Evolutionary conservation across 768 basidiomycete genomes (phyloP).

Genomic region (Macrolepiota dolichaula): DNA sequence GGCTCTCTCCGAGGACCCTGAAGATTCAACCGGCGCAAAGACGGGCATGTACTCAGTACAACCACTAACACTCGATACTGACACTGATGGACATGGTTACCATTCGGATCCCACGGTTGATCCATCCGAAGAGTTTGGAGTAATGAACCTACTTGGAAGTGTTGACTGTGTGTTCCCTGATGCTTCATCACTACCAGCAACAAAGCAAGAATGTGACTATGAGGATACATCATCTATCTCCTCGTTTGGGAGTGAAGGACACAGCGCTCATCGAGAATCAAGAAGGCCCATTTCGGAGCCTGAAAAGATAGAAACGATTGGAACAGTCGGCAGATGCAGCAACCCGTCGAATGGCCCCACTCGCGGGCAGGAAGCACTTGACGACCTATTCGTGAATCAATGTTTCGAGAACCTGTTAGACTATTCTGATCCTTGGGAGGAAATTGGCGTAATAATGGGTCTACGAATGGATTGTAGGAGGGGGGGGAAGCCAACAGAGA

Average conservation of each 20-base stretch:
- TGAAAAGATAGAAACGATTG: not conserved
- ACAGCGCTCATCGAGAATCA: too few relatives aligned
- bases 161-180: not conserved
- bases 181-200: not conserved
- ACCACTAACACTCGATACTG: not conserved
- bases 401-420: constrained; percentile 1
- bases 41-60: not conserved
- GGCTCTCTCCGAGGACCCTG: not conserved
- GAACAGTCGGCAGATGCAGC: not conserved
- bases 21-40: not conserved
- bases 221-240: not conserved
- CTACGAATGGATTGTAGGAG: not conserved
- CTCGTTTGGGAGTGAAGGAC: not conserved
- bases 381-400: not conserved
- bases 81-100: too few relatives aligned
- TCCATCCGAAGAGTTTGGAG: not conserved
- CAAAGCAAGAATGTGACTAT: not conserved
- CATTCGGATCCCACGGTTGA: not conserved
- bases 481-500: too few relatives aligned
- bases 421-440: constrained; percentile 8
- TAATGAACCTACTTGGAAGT: not conserved
- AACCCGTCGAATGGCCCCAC: not conserved
- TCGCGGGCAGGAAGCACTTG: too few relatives aligned
- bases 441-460: constrained; percentile 1
- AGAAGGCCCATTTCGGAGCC: too few relatives aligned